These are phyloP conservation scores for Ophiosphaerella herpotricha DNA, from an alignment of 2,329 filamentous ascomycete genomes.

Conservation along the genomic window DNA sequence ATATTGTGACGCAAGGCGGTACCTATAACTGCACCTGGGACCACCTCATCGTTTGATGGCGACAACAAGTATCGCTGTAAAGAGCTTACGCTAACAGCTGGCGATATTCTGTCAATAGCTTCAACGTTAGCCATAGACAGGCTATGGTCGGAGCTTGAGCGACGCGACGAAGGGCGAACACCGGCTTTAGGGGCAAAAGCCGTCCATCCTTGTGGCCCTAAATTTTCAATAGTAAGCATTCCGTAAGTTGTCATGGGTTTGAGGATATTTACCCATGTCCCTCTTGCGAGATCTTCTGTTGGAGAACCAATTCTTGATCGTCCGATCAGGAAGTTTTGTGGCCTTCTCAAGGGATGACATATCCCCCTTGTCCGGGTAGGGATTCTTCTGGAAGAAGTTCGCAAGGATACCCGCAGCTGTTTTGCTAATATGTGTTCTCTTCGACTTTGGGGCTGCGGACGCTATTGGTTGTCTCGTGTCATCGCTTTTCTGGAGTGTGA, in stretches of 20 bases:
- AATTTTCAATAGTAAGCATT: too few relatives aligned
- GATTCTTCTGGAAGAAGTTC: neutral
- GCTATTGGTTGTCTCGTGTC: too few relatives aligned
- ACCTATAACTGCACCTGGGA: neutral
- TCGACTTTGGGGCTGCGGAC: neutral
- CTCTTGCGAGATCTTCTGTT: neutral
- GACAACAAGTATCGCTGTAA: neutral
- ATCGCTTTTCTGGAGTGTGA: too few relatives aligned
- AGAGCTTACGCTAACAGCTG: neutral
- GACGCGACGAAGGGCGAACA: neutral
- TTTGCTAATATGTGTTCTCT: neutral
- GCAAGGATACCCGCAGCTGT: neutral
- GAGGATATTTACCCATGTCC: neutral
- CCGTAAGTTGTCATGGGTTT: too few relatives aligned
- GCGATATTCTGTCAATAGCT: neutral
- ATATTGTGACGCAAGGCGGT: neutral
- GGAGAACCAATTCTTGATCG: constrained; percentile 2
- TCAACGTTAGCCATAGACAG: neutral
- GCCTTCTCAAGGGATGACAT: neutral
- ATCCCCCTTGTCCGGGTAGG: neutral
- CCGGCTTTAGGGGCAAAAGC: neutral
- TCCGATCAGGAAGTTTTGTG: neutral
- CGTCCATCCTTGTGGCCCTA: too few relatives aligned
- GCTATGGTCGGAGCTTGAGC: neutral
- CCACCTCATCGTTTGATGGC: neutral